Conservation (phyloP, 192 early-diverging fungal species). For the Backusella tarrabulga region DNA sequence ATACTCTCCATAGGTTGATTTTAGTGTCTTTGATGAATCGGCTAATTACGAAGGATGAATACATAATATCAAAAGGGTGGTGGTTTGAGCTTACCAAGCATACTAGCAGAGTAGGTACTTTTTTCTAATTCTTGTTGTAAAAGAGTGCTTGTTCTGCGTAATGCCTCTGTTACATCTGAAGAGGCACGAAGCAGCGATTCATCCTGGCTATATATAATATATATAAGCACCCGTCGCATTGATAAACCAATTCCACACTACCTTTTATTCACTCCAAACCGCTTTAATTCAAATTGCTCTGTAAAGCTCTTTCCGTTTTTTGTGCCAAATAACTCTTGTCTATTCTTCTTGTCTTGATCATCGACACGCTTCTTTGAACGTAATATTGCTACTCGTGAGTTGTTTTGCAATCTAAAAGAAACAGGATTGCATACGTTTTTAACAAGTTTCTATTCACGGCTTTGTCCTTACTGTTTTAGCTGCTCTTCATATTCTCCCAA, state of each 20-base stretch:
- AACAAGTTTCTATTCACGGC: neutral
- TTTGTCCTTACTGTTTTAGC: conserved; percentile 45
- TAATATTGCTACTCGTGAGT: conserved; percentile 47
- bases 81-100: conserved; percentile 43
- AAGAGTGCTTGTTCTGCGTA: conserved; percentile 55
- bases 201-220: conserved; percentile 16
- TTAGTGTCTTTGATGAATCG: conserved; percentile 56
- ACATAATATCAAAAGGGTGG: neutral
- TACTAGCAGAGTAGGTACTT: conserved; percentile 50
- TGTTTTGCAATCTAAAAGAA: conserved; percentile 44
- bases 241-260: neutral
- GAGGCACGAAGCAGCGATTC: conserved; percentile 48
- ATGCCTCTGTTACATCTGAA: conserved; percentile 56
- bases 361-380: conserved; percentile 52
- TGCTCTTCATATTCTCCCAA: conserved; percentile 51
- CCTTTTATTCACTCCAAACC: conserved; percentile 23
- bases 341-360: conserved; percentile 40
- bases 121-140: conserved; percentile 69
- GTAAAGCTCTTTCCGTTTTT: conserved; percentile 32
- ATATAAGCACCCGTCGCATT: too few species aligned
- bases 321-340: conserved; percentile 39
- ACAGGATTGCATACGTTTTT: neutral
- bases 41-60: conserved; percentile 29
- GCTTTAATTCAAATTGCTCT: conserved; percentile 41
- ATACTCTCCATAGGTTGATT: conserved; percentile 54